These are phyloP conservation scores for Stentor roeselii DNA, from an alignment of 73 alveolate species.

Conservation along the genomic window DNA sequence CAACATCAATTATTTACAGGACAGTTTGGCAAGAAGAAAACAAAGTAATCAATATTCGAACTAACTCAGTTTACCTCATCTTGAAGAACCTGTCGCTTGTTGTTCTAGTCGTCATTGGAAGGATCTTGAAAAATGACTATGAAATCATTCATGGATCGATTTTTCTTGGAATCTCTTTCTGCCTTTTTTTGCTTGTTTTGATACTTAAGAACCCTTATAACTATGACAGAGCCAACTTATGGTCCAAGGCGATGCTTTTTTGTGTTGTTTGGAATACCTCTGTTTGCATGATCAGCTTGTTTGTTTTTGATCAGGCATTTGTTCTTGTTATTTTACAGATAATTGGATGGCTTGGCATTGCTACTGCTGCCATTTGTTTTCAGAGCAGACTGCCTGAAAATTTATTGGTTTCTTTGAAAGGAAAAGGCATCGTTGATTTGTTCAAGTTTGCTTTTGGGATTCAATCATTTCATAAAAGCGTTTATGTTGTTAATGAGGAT, in stretches of 20 bases:
- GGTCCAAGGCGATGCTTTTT: not conserved
- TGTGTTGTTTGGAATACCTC: not conserved
- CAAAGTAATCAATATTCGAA: not conserved
- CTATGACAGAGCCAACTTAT: not conserved
- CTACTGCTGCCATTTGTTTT: not conserved
- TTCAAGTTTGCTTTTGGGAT: not conserved
- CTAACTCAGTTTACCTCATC: not conserved
- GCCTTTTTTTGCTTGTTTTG: not conserved
- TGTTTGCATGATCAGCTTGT: not conserved
- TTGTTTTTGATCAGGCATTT: not conserved
- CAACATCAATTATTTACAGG: not conserved
- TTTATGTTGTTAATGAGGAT: too few species aligned
- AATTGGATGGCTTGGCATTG: not conserved
- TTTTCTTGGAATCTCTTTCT: not conserved
- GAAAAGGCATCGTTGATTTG: not conserved
- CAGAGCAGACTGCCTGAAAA: not conserved
- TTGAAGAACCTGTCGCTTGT: not conserved
- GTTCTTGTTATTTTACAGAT: not conserved
- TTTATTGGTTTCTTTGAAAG: not conserved
- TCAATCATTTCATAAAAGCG: too few species aligned
- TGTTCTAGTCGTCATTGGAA: not conserved
- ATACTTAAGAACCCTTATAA: not conserved
- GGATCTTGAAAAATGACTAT: not conserved
- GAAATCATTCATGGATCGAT: not conserved
- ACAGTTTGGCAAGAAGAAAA: not conserved